These are phyloP conservation scores for Astrocystis sublimbata DNA, from an alignment of 495 filamentous ascomycete genomes.

Conservation along the genomic window DNA sequence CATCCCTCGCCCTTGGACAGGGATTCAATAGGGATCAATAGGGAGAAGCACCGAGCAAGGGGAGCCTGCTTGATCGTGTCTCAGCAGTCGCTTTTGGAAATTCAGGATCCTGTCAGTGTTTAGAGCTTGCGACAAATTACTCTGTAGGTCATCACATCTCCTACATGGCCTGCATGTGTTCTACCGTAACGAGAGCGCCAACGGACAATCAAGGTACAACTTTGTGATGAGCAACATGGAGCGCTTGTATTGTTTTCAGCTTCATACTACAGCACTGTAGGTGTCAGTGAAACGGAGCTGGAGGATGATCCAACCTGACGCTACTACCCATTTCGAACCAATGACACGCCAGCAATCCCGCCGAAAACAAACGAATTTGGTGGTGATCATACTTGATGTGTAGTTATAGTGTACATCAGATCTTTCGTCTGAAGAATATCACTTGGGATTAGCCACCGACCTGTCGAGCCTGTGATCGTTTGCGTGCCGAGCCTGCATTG, in stretches of 20 bases:
- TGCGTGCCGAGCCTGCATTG: slow-evolving; percentile 5
- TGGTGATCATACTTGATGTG: slow-evolving; percentile 31
- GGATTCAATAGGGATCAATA: slow-evolving; percentile 41
- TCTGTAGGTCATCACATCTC: slow-evolving; percentile 5
- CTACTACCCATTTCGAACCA: slow-evolving; percentile 22
- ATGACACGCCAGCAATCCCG: slow-evolving; percentile 30
- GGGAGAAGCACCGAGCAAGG: slow-evolving; percentile 33
- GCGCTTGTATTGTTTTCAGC: slow-evolving; percentile 16
- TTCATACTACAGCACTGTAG: slow-evolving; percentile 6
- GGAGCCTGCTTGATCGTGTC: slow-evolving; percentile 24
- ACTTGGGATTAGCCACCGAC: not conserved
- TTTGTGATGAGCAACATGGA: slow-evolving; percentile 6
- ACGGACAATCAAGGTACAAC: not conserved
- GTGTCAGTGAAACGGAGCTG: slow-evolving; percentile 20
- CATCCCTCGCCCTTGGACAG: slow-evolving; percentile 34
- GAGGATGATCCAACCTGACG: slow-evolving; percentile 32
- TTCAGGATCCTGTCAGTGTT: slow-evolving; percentile 6
- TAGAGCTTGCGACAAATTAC: slow-evolving; percentile 1
- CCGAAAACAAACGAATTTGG: slow-evolving; percentile 20
- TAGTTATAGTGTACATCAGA: slow-evolving; percentile 1
- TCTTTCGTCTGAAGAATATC: not conserved
- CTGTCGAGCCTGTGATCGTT: no score
- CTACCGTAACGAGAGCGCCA: not conserved
- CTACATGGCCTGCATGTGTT: not conserved
- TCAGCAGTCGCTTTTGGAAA: slow-evolving; percentile 23